phyloP scores from a whole-genome alignment of 2,329 filamentous ascomycete species.

The Arthrobotrys conoides region DNA sequence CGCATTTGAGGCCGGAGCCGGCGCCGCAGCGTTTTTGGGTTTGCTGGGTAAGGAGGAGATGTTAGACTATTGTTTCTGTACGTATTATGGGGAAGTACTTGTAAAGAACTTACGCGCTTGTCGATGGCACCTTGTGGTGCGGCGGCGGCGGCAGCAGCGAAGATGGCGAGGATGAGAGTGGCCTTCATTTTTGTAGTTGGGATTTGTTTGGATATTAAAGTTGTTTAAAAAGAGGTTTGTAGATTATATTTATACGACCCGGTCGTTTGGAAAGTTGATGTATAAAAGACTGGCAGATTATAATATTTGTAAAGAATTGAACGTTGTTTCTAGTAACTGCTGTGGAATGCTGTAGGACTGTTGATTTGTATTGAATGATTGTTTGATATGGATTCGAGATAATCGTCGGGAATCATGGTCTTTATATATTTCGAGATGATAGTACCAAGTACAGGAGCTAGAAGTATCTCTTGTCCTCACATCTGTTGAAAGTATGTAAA shows the following conservation, averaged over 20 bases:
- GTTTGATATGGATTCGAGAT: constrained; percentile 9
- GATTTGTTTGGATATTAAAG: not conserved
- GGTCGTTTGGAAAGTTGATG: not conserved
- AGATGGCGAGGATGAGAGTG: constrained; percentile 29
- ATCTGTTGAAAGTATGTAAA: not conserved
- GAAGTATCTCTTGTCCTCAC: not conserved
- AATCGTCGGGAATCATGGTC: constrained; percentile 8
- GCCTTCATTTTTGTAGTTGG: constrained; percentile 29
- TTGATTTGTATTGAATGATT: constrained; percentile 20
- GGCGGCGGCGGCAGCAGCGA: constrained; percentile 31
- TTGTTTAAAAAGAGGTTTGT: not conserved
- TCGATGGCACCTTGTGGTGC: constrained; percentile 4
- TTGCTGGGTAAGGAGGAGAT: not conserved
- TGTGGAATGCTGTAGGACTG: not conserved
- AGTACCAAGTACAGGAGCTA: no score
- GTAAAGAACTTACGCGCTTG: constrained; percentile 22
- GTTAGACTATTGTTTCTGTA: not conserved
- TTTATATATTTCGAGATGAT: not conserved
- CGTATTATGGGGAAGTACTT: not conserved
- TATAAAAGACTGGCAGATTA: no score
- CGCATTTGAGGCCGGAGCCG: constrained; percentile 18
- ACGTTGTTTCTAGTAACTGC: not conserved
- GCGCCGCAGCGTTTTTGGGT: constrained; percentile 23
- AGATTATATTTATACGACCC: not conserved
- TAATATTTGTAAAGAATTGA: constrained; percentile 3